Percentiles rank a stretch among this genome's conserved stretches.
These are phyloP conservation scores for Wickerhamomyces sp. DNA, from an alignment of 1,139 yeast species.

Conservation along the genomic window DNA sequence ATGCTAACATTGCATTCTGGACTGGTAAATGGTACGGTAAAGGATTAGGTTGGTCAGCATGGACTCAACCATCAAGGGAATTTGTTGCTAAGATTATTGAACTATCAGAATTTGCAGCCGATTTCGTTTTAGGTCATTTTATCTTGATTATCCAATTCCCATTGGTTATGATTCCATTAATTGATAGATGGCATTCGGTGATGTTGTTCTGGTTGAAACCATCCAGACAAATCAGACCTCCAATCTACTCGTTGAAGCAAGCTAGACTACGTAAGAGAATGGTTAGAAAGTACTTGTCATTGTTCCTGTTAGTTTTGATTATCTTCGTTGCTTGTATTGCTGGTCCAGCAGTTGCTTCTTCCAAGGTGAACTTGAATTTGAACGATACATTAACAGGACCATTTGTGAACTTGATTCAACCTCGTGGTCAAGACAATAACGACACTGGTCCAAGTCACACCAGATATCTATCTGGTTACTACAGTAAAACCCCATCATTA, in stretches of 20 bases:
- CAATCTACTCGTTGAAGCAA: slow-evolving; percentile 95
- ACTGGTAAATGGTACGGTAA: slow-evolving; percentile 98
- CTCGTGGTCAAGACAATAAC: slow-evolving; percentile 73
- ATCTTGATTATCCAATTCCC: slow-evolving; percentile 89
- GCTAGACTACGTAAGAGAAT: slow-evolving; percentile 97
- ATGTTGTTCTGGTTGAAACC: slow-evolving; percentile 99
- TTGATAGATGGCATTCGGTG: slow-evolving; percentile 98
- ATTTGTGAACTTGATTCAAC: slow-evolving; percentile 79
- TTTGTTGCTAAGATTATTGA: slow-evolving; percentile 92
- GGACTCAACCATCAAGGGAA: slow-evolving; percentile 96
- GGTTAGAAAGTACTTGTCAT: slow-evolving; percentile 90
- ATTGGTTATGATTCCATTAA: slow-evolving; percentile 73
- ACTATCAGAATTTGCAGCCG: slow-evolving; percentile 95
- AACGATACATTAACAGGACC: slow-evolving; percentile 41
- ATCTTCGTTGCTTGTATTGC: slow-evolving; percentile 74
- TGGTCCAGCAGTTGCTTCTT: slow-evolving; percentile 86
- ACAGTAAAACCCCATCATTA: slow-evolving; percentile 49
- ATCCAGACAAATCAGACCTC: slow-evolving; percentile 96
- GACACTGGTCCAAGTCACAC: slow-evolving; percentile 69
- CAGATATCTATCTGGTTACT: slow-evolving; percentile 43
- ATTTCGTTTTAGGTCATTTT: slow-evolving; percentile 87
- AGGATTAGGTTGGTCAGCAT: slow-evolving; percentile 93
- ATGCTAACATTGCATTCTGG: slow-evolving; percentile 98
- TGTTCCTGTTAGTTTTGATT: slow-evolving; percentile 68
- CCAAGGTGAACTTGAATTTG: slow-evolving; percentile 31